Evolutionary conservation across 306 rosid genomes (phyloP).

Genomic region (Rubus parviflorus): DNA sequence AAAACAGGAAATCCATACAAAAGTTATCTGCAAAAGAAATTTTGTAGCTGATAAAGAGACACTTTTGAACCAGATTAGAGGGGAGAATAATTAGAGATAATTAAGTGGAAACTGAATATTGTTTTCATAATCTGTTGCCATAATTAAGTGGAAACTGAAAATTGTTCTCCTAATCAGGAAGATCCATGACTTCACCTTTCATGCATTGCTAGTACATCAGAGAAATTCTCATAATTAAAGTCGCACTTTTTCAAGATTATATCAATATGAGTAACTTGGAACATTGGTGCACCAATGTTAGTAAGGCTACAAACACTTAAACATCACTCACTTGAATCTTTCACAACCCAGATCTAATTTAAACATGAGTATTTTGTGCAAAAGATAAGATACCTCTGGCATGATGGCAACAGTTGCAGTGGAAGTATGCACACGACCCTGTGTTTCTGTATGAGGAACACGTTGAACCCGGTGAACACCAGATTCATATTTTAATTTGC

Average conservation of each 20-base stretch:
- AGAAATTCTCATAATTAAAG: background rate
- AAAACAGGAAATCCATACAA: background rate
- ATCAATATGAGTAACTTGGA: background rate
- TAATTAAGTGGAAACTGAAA: background rate
- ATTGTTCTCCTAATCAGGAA: no score
- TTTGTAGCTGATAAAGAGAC: background rate
- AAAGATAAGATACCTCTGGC: constrained; percentile 80
- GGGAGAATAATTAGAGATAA: background rate
- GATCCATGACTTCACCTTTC: background rate
- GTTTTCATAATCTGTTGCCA: no score
- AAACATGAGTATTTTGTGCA: constrained; percentile 17
- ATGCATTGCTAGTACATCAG: background rate
- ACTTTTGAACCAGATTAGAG: background rate
- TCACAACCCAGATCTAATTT: constrained; percentile 10
- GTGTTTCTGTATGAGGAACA: constrained; percentile 95
- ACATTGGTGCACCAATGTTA: background rate
- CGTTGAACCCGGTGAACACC: constrained; percentile 99
- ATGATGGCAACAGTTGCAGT: constrained; percentile 98
- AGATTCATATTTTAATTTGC: constrained; percentile 91
- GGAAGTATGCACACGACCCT: constrained; percentile 97
- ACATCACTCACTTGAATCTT: background rate
- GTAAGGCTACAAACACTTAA: background rate
- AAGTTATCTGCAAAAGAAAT: background rate
- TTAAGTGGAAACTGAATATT: background rate
- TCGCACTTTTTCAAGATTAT: background rate